Conservation (phyloP, 331 rosid genomes). For the Malus hybrid region DNA sequence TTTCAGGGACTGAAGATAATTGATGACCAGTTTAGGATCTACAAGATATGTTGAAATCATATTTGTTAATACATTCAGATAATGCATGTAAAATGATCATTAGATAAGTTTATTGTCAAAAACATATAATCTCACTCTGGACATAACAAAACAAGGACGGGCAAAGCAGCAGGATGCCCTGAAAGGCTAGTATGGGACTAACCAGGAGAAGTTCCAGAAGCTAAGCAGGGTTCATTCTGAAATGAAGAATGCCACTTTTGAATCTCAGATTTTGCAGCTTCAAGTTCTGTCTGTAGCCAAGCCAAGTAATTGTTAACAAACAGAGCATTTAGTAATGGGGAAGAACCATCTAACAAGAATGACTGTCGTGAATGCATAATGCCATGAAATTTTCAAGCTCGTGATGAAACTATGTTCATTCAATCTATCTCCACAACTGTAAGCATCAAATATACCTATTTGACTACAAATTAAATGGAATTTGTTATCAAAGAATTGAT, state of each 20-base stretch:
- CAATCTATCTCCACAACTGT: background rate
- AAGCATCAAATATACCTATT: background rate
- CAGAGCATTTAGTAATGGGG: background rate
- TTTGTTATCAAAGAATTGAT: background rate
- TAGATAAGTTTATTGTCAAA: background rate
- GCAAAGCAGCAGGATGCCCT: background rate
- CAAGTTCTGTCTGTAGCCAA: constrained; percentile 60
- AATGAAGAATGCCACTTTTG: constrained; percentile 73
- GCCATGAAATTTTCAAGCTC: background rate
- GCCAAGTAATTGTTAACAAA: constrained; percentile 1
- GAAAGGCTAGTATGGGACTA: constrained; percentile 9
- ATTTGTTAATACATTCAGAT: background rate
- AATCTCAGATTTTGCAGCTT: constrained; percentile 67
- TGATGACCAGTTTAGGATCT: constrained; percentile 70
- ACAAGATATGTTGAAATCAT: constrained; percentile 13
- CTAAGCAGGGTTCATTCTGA: constrained; percentile 61
- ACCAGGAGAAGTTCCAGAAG: constrained; percentile 74
- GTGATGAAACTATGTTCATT: background rate
- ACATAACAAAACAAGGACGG: background rate
- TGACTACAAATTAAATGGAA: background rate
- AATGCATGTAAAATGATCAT: background rate
- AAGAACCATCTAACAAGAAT: background rate
- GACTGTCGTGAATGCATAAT: background rate
- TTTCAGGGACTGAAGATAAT: constrained; percentile 77
- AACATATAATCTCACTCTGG: background rate